Base-by-base conservation (phyloP, 306 rosid species). In the Aeschynomene evenia region DNA sequence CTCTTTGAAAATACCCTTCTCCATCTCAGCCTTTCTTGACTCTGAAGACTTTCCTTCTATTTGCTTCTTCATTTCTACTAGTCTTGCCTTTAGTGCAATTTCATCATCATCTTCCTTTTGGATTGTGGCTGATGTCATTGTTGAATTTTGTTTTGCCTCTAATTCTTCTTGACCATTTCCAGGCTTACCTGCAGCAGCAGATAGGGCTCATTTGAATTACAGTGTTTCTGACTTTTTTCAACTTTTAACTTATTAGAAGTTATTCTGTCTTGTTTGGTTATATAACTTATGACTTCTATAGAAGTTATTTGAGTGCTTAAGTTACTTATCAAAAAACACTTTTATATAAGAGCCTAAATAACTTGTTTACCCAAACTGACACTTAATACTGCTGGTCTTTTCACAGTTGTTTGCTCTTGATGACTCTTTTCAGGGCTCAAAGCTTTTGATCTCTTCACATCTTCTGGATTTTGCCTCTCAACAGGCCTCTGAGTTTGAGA, bases 11-110 rank as follows among this genome's bases (percentile, higher is more conserved):
- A n/a, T 26, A 21, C 37, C 11, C 48, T 72, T 63, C 52, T 67
- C 61, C 55, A 9, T 70, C 31, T 1, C 39, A 1, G 20, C 22
- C 26, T 73, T 76, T 56, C 61, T 68, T 53, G 70, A n/a, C 62
- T 75, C 78, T 34, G 48, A 63, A 50, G 56, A 48, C 45, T 73
- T 72, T 68, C 57, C 70, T 12, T 68, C 75, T 22, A 63, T 20
- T 15, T 39, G 37, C 28, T 53, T 53, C 36, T 5, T 16, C 9
- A 36, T 0, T 6, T 37, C 52, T 42, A 37, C 29, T 12, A 43
- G 23, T 15, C 20, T 33, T 9, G 63, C 8, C 34, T 55, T 53
- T 8, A 21, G 61, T 29, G 36, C 40, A 53, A 11, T 34, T 21
- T 52, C 74, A 39, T 79, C 79, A 20, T 9, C 56, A 31, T 63